Percentiles rank a stretch among this genome's conserved stretches.
Conservation (phyloP, 805 yeast species). For the Pichia insulana region DNA sequence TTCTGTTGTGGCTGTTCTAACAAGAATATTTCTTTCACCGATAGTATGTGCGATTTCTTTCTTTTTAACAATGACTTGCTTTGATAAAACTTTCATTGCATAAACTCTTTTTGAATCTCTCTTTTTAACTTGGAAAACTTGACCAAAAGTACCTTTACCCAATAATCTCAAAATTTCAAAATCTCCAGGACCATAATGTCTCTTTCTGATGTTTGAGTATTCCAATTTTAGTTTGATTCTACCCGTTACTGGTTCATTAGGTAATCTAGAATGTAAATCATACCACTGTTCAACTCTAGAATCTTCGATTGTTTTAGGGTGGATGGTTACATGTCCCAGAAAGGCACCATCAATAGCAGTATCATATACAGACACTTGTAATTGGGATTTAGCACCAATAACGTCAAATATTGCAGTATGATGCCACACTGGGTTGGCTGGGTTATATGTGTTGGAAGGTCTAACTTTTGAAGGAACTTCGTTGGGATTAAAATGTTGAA, state of each 20-base stretch:
- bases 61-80: conserved; percentile 91
- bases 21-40: conserved; percentile 92
- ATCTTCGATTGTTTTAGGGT: conserved; percentile 48
- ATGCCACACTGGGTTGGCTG: conserved; percentile 75
- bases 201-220: conserved; percentile 59
- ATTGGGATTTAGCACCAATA: conserved; percentile 70
- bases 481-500: conserved; percentile 16
- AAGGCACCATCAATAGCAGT: conserved; percentile 73
- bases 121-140: conserved; percentile 92
- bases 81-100: conserved; percentile 95
- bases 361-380: conserved; percentile 89
- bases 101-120: conserved; percentile 83
- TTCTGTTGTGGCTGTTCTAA: conserved; percentile 74
- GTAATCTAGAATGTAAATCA: conserved; percentile 59
- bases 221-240: conserved; percentile 68
- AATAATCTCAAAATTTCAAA: conserved; percentile 83
- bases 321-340: conserved; percentile 72
- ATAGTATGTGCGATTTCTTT: conserved; percentile 97
- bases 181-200: conserved; percentile 87
- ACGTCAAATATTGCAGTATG: conserved; percentile 92
- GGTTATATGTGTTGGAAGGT: conserved; percentile 19
- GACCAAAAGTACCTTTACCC: conserved; percentile 97
- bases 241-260: conserved; percentile 72
- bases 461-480: conserved; percentile 1
- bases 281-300: conserved; percentile 60